A percentile compares a stretch with the other conserved stretches of the same genome.
These are phyloP conservation scores for Hypoxylon sp. DNA, from an alignment of 2,329 filamentous ascomycete species.

Conservation along the genomic window DNA sequence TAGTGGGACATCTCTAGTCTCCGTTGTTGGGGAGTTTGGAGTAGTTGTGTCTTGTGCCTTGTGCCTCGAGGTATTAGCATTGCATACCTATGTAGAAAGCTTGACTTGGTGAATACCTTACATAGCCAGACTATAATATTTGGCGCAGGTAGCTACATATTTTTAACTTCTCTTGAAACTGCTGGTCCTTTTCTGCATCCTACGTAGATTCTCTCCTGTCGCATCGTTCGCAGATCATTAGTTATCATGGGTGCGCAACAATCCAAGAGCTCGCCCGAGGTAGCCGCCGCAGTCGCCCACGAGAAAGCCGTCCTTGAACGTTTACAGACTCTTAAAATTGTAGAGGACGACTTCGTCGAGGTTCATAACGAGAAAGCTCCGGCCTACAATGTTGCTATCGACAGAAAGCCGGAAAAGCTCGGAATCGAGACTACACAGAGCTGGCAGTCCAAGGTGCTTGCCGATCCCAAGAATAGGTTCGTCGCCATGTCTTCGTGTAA, in stretches of 20 bases:
- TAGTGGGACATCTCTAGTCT: slow-evolving; percentile 4
- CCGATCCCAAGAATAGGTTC: slow-evolving; percentile 72
- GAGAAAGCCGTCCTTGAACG: slow-evolving; percentile 58
- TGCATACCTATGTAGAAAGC: slow-evolving; percentile 5
- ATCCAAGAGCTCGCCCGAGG: slow-evolving; percentile 50
- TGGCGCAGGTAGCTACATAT: background rate
- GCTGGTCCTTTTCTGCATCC: too few relatives aligned
- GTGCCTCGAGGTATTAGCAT: too few relatives aligned
- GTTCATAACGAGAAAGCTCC: slow-evolving; percentile 55
- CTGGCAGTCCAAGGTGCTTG: slow-evolving; percentile 70
- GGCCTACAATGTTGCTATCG: slow-evolving; percentile 32
- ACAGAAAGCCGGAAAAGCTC: slow-evolving; percentile 55
- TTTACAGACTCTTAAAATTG: slow-evolving; percentile 52
- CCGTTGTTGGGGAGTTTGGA: background rate
- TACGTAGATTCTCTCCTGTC: too few relatives aligned
- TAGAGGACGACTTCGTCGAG: slow-evolving; percentile 62
- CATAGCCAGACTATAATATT: too few relatives aligned
- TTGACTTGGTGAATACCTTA: too few relatives aligned
- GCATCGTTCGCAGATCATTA: background rate
- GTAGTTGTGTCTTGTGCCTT: background rate
- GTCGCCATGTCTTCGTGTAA: slow-evolving; percentile 10
- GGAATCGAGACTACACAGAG: slow-evolving; percentile 59
- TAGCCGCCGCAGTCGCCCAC: slow-evolving; percentile 38
- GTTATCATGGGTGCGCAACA: slow-evolving; percentile 55
- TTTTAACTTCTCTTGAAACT: background rate